phyloP scores from a whole-genome alignment of 345 rosid genomes.

The Kandelia obovata region DNA sequence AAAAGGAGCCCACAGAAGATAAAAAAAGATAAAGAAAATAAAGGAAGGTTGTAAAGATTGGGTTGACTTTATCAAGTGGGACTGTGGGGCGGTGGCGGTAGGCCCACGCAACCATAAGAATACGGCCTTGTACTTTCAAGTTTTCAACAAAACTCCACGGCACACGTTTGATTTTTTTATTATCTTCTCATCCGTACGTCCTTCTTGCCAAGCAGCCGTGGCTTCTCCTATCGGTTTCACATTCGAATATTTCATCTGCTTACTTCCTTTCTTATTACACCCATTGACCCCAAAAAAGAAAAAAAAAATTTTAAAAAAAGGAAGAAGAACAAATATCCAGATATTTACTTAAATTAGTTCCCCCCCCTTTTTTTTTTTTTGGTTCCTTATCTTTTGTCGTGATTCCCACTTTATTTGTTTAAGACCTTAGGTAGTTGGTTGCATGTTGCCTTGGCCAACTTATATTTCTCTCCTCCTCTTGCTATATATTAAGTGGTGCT shows the following conservation, averaged over 20 bases:
- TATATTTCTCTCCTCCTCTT: background rate
- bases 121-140: slow-evolving; percentile 28
- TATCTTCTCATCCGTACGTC: slow-evolving; percentile 13
- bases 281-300: no score
- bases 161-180: background rate
- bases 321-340: no score
- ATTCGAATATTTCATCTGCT: background rate
- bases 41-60: background rate
- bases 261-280: background rate
- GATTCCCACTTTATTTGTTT: no score
- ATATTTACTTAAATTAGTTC: no score
- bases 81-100: background rate
- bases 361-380: no score
- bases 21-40: background rate
- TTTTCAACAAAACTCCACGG: background rate
- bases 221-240: background rate
- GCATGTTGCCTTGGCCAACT: background rate
- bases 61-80: slow-evolving; percentile 19
- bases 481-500: background rate
- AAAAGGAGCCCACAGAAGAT: background rate
- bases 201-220: background rate
- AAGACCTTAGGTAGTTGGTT: no score
- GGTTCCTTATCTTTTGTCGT: no score
- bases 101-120: slow-evolving; percentile 20
- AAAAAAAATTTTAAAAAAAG: no score